phyloP scores from a whole-genome alignment of 2,329 filamentous ascomycete genomes.

The Phialophora verrucosa region DNA sequence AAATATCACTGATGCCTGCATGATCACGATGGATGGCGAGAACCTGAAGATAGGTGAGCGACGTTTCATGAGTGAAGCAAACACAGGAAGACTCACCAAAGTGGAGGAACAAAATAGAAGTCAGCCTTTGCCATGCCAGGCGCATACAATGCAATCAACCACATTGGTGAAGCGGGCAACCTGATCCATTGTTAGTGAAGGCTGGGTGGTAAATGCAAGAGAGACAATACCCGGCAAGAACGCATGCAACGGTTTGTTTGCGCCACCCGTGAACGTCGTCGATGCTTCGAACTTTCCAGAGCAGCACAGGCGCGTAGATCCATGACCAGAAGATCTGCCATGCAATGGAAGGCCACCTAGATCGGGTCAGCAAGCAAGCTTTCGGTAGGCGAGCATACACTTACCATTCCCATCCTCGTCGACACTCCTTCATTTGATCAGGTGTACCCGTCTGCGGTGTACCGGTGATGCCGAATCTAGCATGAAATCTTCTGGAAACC shows the following conservation, averaged over 20 bases:
- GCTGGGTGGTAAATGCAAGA: not conserved
- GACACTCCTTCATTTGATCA: slow-evolving; percentile 53
- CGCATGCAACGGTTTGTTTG: slow-evolving; percentile 63
- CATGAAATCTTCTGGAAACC: slow-evolving; percentile 69
- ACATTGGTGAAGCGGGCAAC: slow-evolving; percentile 69
- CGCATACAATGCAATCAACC: slow-evolving; percentile 64
- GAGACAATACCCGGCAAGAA: slow-evolving; percentile 50
- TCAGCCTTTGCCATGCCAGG: slow-evolving; percentile 53
- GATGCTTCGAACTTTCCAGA: slow-evolving; percentile 66
- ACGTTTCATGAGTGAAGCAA: slow-evolving; percentile 4
- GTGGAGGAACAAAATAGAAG: slow-evolving; percentile 62
- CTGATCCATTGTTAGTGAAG: slow-evolving; percentile 45
- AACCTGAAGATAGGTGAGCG: slow-evolving; percentile 46
- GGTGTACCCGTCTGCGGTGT: slow-evolving; percentile 48
- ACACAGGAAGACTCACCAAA: slow-evolving; percentile 56
- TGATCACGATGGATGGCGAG: slow-evolving; percentile 64
- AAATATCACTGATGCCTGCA: slow-evolving; percentile 69
- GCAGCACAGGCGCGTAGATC: slow-evolving; percentile 65
- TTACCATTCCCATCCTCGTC: slow-evolving; percentile 70
- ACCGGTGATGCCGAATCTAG: slow-evolving; percentile 55
- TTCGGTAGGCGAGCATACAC: slow-evolving; percentile 7
- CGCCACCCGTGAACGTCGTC: slow-evolving; percentile 71
- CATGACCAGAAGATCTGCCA: slow-evolving; percentile 71
- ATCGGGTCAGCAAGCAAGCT: slow-evolving; percentile 21
- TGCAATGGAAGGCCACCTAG: slow-evolving; percentile 64